Percentiles rank a stretch among this genome's conserved stretches.
These are phyloP conservation scores for Podospora anserina DNA, from an alignment of 495 filamentous ascomycete species.

Conservation along the genomic window DNA sequence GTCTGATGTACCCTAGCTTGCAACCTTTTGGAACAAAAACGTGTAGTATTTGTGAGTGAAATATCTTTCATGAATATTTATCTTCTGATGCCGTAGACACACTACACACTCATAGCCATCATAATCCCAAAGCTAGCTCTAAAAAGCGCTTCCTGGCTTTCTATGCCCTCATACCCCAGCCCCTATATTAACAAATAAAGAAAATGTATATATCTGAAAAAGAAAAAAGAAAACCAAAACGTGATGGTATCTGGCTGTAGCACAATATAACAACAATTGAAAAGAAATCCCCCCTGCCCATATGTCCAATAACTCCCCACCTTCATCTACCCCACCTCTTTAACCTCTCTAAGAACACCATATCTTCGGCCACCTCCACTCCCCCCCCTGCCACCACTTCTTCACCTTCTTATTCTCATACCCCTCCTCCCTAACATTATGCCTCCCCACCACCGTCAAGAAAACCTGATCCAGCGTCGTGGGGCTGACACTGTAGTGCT, in stretches of 20 bases:
- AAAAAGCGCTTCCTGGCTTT: background rate
- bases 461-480: slow-evolving; percentile 89
- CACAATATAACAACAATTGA: background rate
- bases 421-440: slow-evolving; percentile 76
- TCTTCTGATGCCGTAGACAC: no score
- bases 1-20: no score
- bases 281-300: background rate
- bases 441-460: slow-evolving; percentile 70
- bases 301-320: background rate
- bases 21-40: no score
- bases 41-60: no score
- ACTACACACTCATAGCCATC: no score
- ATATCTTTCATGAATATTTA: no score
- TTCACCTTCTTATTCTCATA: slow-evolving; percentile 46
- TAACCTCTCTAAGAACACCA: background rate
- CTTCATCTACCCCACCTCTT: background rate
- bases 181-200: background rate
- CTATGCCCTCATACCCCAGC: background rate
- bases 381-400: slow-evolving; percentile 20
- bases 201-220: background rate
- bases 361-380: background rate
- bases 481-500: slow-evolving; percentile 75
- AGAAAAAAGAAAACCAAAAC: background rate
- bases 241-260: background rate
- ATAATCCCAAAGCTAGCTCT: background rate